Evolutionary conservation across 2,329 filamentous ascomycete species (phyloP).

Genomic region (Aspergillus sp.): DNA sequence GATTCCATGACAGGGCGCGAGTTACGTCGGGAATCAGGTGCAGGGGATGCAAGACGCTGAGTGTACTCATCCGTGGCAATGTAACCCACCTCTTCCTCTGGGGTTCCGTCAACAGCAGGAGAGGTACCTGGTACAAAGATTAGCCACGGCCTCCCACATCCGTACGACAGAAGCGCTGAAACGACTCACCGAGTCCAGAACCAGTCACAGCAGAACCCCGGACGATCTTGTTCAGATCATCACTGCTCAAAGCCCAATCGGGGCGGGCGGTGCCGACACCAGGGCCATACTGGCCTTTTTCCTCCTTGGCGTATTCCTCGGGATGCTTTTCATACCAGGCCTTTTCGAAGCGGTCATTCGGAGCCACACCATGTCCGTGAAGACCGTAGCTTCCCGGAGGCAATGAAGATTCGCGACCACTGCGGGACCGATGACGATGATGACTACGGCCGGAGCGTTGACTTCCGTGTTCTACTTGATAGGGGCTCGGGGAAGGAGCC

Average conservation of each 20-base stretch:
- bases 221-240: conserved; percentile 87
- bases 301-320: conserved; percentile 71
- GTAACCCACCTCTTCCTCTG: conserved; percentile 88
- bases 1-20: conserved; percentile 51
- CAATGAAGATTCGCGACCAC: conserved; percentile 66
- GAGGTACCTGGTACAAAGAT: conserved; percentile 57
- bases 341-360: conserved; percentile 80
- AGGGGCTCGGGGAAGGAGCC: conserved; percentile 78
- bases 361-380: conserved; percentile 77
- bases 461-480: conserved; percentile 38
- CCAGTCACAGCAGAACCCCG: conserved; percentile 61
- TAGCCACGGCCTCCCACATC: conserved; percentile 1
- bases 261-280: conserved; percentile 59
- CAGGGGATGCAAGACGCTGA: conserved; percentile 70
- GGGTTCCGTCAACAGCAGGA: conserved; percentile 66
- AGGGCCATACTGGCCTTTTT: conserved; percentile 63
- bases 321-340: conserved; percentile 93
- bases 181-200: conserved; percentile 52
- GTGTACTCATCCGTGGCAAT: conserved; percentile 82
- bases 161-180: background rate
- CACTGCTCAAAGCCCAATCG: conserved; percentile 84
- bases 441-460: conserved; percentile 57
- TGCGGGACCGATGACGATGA: conserved; percentile 68
- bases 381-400: conserved; percentile 91
- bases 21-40: conserved; percentile 42